These are phyloP conservation scores for Drosera spatulata DNA, from an alignment of 179 eudicot genomes.

Conservation along the genomic window DNA sequence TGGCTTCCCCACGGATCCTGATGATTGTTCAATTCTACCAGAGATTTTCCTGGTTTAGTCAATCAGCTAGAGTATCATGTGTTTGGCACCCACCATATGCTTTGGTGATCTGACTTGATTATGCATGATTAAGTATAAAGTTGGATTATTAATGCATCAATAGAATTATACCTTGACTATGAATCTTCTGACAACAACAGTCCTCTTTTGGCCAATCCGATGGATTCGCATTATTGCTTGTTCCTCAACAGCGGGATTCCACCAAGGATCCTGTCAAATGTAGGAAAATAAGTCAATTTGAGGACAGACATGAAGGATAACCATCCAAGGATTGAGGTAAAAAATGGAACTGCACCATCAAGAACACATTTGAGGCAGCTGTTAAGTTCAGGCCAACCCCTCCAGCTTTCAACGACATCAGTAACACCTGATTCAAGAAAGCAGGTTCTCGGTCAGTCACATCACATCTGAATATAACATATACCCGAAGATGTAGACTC, in stretches of 20 bases:
- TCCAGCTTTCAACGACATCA: slow-evolving; percentile 64
- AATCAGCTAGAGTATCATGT: too few species aligned
- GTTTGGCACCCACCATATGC: too few species aligned
- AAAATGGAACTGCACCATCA: slow-evolving; percentile 28
- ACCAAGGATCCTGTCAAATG: slow-evolving; percentile 56
- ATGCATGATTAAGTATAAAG: too few species aligned
- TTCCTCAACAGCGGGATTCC: too few species aligned
- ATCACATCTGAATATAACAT: too few species aligned
- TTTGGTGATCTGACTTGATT: too few species aligned
- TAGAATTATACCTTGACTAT: slow-evolving; percentile 40
- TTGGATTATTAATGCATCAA: too few species aligned
- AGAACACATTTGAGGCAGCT: slow-evolving; percentile 55
- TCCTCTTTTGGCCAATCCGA: slow-evolving; percentile 61
- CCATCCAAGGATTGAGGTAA: background rate
- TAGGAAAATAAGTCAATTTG: background rate
- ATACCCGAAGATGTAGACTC: too few species aligned
- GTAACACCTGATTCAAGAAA: slow-evolving; percentile 29
- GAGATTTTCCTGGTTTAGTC: too few species aligned
- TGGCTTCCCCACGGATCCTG: too few species aligned
- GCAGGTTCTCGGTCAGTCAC: too few species aligned
- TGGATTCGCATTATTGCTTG: slow-evolving; percentile 73
- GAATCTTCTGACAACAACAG: slow-evolving; percentile 56
- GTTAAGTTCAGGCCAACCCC: slow-evolving; percentile 67
- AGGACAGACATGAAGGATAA: background rate
- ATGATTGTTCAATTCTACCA: too few species aligned